These are phyloP conservation scores for Rhinocladiella similis DNA, from an alignment of 2,329 filamentous ascomycete species.

Conservation along the genomic window DNA sequence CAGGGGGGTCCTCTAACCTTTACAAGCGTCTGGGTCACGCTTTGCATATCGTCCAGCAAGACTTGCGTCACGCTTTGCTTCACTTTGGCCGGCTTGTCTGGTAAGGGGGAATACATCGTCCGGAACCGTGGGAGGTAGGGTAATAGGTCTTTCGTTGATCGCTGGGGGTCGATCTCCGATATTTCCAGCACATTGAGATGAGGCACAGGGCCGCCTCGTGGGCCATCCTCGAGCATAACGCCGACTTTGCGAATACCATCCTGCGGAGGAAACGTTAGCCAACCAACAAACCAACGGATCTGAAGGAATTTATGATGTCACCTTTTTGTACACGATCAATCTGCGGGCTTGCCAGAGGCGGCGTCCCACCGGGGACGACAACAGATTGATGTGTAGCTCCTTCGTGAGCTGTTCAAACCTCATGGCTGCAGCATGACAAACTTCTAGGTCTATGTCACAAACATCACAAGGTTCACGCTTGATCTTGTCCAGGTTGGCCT, in stretches of 20 bases:
- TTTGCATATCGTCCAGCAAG: slow-evolving; percentile 77
- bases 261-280: slow-evolving; percentile 40
- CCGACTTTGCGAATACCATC: slow-evolving; percentile 81
- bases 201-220: slow-evolving; percentile 61
- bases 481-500: slow-evolving; percentile 87
- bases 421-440: slow-evolving; percentile 79
- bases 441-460: slow-evolving; percentile 77
- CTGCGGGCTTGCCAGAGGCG: slow-evolving; percentile 75
- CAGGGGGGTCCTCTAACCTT: slow-evolving; percentile 52
- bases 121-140: slow-evolving; percentile 77
- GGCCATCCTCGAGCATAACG: slow-evolving; percentile 74
- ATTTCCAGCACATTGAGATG: slow-evolving; percentile 79
- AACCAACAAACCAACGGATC: background rate
- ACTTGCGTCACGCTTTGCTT: slow-evolving; percentile 68
- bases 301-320: slow-evolving; percentile 28
- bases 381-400: slow-evolving; percentile 73
- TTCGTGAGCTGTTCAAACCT: slow-evolving; percentile 76
- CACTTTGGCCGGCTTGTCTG: slow-evolving; percentile 66
- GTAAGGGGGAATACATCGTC: slow-evolving; percentile 65
- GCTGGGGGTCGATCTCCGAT: slow-evolving; percentile 64
- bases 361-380: slow-evolving; percentile 79
- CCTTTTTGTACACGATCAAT: slow-evolving; percentile 76
- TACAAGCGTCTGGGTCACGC: slow-evolving; percentile 69
- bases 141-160: slow-evolving; percentile 80
- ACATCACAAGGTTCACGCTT: slow-evolving; percentile 80